Base-by-base conservation (phyloP, 1,284 basidiomycete genomes). In the Anthracocystis panici-leucophaei region DNA sequence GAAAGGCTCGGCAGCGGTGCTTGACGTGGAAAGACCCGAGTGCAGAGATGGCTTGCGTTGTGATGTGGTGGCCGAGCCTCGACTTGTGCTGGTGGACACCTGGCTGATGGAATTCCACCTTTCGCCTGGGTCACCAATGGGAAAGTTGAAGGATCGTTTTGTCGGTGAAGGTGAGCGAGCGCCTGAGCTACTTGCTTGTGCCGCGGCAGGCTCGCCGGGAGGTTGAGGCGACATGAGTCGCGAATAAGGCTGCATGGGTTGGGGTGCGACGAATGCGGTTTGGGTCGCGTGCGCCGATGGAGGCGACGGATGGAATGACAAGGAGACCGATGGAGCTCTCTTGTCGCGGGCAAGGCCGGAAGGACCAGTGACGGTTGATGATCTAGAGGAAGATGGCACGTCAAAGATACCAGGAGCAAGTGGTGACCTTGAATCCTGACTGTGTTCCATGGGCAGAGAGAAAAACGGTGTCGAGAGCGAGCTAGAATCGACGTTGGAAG, bases 51-150 rank as follows among this genome's bases (percentile, higher is more conserved):
- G 69, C 44, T 72, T 76, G 45, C 69, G 68, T 61, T 70, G 68
- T 18, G 74, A 53, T 33, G 51, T 29, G 50, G 20, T 44, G 20
- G 50, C 18, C 11, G 41, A 27, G 29, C 27, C 63, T 40, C 62
- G 45, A 41, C 29, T 64, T 20, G 54, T 23, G 35, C 33, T 48
- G 61, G 57, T 48, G 25, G 49, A 52, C 6, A 68, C 60, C 66
- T 77, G 76, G 10, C 67, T 68, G 35, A 81, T 77, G 31, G 79
- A 77, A 23, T 77, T 70, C 80, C 80, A 82, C 16, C 80, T 58
- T 27, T 82, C 80, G 54, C 72, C 66, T 16, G 75, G 61, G 52
- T 78, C 76, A 18, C 77, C 75, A 40, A 77, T 74, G 5, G 66
- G 71, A 46, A 79, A 80, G 50, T 67, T 74, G 75, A 75, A 77